Evolutionary conservation across 768 basidiomycete genomes (phyloP).

Genomic region (Epithele typhae): DNA sequence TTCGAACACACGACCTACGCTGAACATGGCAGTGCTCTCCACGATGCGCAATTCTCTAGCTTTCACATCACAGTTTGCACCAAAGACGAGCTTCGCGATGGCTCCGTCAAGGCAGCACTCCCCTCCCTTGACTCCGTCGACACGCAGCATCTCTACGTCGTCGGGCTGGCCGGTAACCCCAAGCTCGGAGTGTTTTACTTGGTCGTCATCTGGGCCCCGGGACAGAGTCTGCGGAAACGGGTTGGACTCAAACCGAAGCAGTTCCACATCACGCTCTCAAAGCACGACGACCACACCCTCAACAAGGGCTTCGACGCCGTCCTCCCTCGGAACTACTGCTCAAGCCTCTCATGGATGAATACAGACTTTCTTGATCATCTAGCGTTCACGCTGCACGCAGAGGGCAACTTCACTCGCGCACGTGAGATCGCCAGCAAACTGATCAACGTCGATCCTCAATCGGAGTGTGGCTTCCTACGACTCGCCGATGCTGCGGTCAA

Average conservation of each 20-base stretch:
- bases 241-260: conserved; percentile 46
- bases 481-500: conserved; percentile 42
- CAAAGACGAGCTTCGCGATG: conserved; percentile 35
- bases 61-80: conserved; percentile 40
- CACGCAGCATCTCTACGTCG: conserved; percentile 11
- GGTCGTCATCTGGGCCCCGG: conserved; percentile 52
- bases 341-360: conserved; percentile 14
- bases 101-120: conserved; percentile 13
- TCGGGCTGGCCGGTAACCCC: conserved; percentile 16
- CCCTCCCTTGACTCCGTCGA: conserved; percentile 5
- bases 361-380: conserved; percentile 42
- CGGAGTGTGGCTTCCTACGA: conserved; percentile 45
- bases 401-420: conserved; percentile 32
- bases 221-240: conserved; percentile 45
- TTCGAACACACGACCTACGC: neutral
- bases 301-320: conserved; percentile 47
- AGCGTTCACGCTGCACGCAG: conserved; percentile 39
- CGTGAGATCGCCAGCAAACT: conserved; percentile 30
- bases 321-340: conserved; percentile 32
- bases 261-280: conserved; percentile 52
- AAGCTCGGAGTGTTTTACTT: conserved; percentile 33
- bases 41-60: neutral
- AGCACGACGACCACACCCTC: conserved; percentile 36
- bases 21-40: neutral
- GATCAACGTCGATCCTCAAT: conserved; percentile 28